Base-by-base conservation (phyloP, 2,329 filamentous ascomycete genomes). In the Bipolaris gigantea region DNA sequence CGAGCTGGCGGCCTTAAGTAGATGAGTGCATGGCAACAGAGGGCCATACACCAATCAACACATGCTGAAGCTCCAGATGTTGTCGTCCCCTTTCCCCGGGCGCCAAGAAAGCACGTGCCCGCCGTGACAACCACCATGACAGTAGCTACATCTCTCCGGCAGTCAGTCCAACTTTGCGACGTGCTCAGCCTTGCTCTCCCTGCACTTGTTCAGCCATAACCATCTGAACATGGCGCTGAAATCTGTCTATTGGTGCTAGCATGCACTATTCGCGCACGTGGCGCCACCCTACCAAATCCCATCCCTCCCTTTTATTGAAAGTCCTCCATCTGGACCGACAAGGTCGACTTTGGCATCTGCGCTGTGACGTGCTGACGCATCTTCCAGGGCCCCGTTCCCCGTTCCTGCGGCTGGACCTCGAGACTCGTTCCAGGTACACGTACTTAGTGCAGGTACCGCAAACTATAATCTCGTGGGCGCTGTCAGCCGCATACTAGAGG, bases 311-410 rank as follows among this genome's bases (percentile, higher is more conserved):
- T 4, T 35, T 30, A 7, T 19, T 11, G 18, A 3, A 13, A 27
- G 2, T 6, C 16, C 21, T n/a, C 15, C 35, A 46, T 34, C 30
- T 8, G 34, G 41, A 33, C 42, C 35, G 15, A 32, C 27, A 10
- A 23, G 1, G 18, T 13, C 4, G 10, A 33, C 8, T 21, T 18
- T 21, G 13, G 35, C 47, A 25, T 18, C 36, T 33, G 35, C 9
- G 7, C 11, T n/a, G 51, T 55, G 48, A 55, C 52, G 48, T 50
- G 7, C 25, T 21, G 15, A 38, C 41, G 41, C 48, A 40, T 45
- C 32, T 39, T 55, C 16, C 7, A 21, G 18, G 40, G 27, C 38
- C 36, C 40, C 27, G 23, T 40, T 40, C 38, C 36, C 40, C 27
- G 23, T 40, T 40, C 27, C 13, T 32, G 19, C 21, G 32, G 23